Evolutionary conservation across 768 basidiomycete species (phyloP), one percentile per base, ranked within the genome.

Genomic region (Neoboletus magnificus): DNA sequence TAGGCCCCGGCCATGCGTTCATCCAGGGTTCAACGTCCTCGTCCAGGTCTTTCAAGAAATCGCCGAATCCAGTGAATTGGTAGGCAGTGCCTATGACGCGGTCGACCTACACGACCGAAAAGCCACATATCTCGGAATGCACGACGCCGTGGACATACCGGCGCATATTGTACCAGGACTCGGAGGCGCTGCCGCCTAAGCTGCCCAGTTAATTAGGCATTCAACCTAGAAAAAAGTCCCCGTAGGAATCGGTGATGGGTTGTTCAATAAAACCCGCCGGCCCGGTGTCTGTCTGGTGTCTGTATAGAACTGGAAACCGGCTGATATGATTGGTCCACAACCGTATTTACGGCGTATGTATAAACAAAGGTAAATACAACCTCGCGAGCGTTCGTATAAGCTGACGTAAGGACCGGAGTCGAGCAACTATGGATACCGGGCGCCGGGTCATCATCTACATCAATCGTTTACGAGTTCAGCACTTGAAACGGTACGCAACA

Each of bases 401-500:
- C 36, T 40, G 11, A 40, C 39, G 16, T 20, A 40, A 40, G 3
- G 0, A 4, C 37, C n/a, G 4, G 20, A 12, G 11, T 5, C 37
- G 37, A 20, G n/a, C 37, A 13, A 39, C 36, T 37, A 37, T n/a
- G 37, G 37, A 10, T 15, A 41, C 22, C 40, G 12, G 40, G 20
- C 10, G 12, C 32, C 32, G 32, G 7, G 30, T 30, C 30, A 10
- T 12, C 39, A 15, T 23, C 39, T 20, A 6, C 18, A 37, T 37
- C 18, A 40, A 35, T 35, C 15, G 33, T 35, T 35, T 0, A 16
- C 33, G 2, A 35, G 6, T 35, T 16, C 15, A 6, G 15, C 33
- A 11, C 36, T 23, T 59, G 58, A 59, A 59, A 59, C 57, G 29
- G 23, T 18, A 20, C 25, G 8, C 7, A n/a, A 16, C 1, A 43